Percentiles rank a stretch among this genome's conserved stretches.
These are phyloP conservation scores for Abrus pulchellus DNA, from an alignment of 306 rosid species.

Conservation along the genomic window DNA sequence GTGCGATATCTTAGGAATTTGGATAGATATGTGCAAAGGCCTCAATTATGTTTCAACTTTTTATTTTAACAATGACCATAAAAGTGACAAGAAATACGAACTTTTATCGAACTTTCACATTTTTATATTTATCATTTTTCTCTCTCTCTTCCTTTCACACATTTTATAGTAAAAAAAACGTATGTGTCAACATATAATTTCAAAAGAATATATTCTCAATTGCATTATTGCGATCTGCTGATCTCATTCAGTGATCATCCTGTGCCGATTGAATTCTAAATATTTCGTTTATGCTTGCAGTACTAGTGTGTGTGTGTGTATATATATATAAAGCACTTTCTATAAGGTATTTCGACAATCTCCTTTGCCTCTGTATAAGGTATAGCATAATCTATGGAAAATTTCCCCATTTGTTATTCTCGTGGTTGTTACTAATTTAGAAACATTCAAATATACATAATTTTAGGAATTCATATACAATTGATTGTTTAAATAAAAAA, in stretches of 20 bases:
- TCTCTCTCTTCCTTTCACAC: too few species aligned
- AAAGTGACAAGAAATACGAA: not conserved
- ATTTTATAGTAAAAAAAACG: too few species aligned
- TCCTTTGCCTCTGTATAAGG: conserved; percentile 1
- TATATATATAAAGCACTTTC: too few species aligned
- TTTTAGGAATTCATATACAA: too few species aligned
- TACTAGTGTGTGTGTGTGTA: too few species aligned
- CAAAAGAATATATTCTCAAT: not conserved
- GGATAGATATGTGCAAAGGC: not conserved
- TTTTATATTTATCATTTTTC: too few species aligned
- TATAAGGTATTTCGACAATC: not conserved
- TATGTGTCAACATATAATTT: too few species aligned
- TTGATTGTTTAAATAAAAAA: too few species aligned
- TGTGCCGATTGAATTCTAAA: not conserved
- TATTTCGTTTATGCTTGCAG: not conserved
- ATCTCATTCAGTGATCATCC: conserved; percentile 25
- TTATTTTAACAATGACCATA: not conserved
- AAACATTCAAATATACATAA: too few species aligned
- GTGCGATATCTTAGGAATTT: not conserved
- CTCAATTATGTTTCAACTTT: conserved; percentile 7
- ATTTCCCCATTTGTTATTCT: not conserved
- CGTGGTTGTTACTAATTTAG: not conserved
- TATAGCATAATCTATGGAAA: not conserved
- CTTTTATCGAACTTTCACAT: too few species aligned
- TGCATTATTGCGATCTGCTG: conserved; percentile 16